These are phyloP conservation scores for Coemansia sp. DNA, from an alignment of 192 early-diverging fungal genomes.

Conservation along the genomic window DNA sequence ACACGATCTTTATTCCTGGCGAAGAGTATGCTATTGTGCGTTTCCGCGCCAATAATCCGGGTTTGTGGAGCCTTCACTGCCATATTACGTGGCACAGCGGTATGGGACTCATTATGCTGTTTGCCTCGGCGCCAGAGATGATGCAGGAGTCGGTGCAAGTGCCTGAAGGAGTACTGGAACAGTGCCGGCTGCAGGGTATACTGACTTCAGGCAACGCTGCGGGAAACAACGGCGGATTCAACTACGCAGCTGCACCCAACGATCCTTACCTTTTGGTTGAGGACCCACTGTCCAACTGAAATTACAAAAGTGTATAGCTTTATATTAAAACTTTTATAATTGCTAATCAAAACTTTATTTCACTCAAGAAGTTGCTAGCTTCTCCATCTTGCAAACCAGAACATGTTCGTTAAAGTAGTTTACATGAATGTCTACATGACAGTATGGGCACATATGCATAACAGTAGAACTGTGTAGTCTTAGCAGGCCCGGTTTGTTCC, in stretches of 20 bases:
- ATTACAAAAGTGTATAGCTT: neutral
- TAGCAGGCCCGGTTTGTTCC: neutral
- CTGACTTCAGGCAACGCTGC: conserved; percentile 66
- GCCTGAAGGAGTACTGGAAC: conserved; percentile 52
- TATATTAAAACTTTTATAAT: neutral
- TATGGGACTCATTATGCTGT: conserved; percentile 62
- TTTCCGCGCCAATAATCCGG: conserved; percentile 77
- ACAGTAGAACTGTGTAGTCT: neutral
- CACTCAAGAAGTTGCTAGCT: neutral
- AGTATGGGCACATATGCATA: neutral
- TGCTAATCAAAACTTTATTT: neutral
- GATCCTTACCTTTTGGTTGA: conserved; percentile 4
- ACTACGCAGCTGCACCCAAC: conserved; percentile 23
- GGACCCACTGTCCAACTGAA: neutral
- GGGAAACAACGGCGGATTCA: conserved; percentile 54
- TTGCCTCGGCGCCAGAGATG: conserved; percentile 68
- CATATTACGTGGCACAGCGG: conserved; percentile 62
- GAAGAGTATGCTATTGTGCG: conserved; percentile 65
- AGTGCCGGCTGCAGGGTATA: conserved; percentile 59
- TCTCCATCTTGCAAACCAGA: neutral
- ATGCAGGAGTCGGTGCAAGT: conserved; percentile 18
- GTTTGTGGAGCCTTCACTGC: conserved; percentile 80
- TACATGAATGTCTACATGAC: neutral
- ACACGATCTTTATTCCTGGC: conserved; percentile 64
- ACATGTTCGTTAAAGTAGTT: neutral